phyloP scores from a whole-genome alignment of 768 basidiomycete genomes.

The Ramaria rubella region DNA sequence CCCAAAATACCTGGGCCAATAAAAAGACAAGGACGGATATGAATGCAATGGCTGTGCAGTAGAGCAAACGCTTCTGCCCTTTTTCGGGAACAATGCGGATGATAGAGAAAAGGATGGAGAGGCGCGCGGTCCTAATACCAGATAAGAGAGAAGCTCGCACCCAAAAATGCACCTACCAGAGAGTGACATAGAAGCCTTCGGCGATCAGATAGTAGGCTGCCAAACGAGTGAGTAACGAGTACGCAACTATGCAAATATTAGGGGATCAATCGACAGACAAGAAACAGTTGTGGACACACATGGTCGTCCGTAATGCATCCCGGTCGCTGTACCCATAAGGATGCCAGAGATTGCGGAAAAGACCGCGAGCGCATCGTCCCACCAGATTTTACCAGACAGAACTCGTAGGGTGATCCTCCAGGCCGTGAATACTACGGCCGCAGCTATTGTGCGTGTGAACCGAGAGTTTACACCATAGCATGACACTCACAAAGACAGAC shows the following conservation, averaged over 20 bases:
- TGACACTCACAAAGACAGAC: background rate
- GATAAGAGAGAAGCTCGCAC: background rate
- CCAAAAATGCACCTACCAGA: background rate
- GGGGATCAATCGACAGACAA: background rate
- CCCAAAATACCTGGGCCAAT: slow-evolving; percentile 39
- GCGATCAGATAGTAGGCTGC: slow-evolving; percentile 8
- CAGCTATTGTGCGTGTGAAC: background rate
- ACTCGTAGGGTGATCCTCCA: background rate
- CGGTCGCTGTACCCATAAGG: slow-evolving; percentile 1
- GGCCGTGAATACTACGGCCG: background rate
- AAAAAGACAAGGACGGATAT: slow-evolving; percentile 24
- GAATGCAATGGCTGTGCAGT: slow-evolving; percentile 22
- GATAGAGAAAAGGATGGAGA: slow-evolving; percentile 50
- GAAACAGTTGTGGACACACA: background rate
- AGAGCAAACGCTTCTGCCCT: slow-evolving; percentile 16
- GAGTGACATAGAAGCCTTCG: slow-evolving; percentile 3
- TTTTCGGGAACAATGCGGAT: slow-evolving; percentile 43
- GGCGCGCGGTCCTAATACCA: slow-evolving; percentile 35
- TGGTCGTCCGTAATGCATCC: slow-evolving; percentile 2
- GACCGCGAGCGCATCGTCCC: slow-evolving; percentile 6
- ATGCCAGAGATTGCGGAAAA: background rate
- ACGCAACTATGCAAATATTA: background rate
- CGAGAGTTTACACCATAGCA: background rate
- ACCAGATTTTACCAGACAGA: background rate
- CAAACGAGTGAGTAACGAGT: background rate